Base-by-base conservation (phyloP, 345 rosid genomes). In the Corchorus capsularis region DNA sequence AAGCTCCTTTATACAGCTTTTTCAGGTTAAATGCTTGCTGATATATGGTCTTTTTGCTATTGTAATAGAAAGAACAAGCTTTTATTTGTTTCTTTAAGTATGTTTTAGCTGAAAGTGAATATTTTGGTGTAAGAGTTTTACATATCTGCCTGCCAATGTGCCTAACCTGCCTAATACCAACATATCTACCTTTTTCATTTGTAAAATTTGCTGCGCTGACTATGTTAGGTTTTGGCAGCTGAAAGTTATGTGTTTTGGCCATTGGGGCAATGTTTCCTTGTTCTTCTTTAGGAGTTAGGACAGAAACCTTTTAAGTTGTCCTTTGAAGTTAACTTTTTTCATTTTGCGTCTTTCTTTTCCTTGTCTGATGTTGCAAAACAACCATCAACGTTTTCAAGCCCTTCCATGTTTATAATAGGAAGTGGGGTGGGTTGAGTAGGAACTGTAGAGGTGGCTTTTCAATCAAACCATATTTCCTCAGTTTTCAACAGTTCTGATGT, bases 11-110 rank as follows among this genome's bases (percentile, higher is more conserved):
- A 19, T 45, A 4, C 34, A 34, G 8, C 56, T 8, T 69, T 69
- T 69, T 17, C 14, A 34, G 45, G 60, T 16, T 34, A 69, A 69
- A 34, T 53, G 20, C 73, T 69, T 69, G 16, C 5, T 52, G 60
- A 34, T 19, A n/a, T 41, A 41, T 41, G 15, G 49, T 64, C 27
- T 39, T 64, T 14, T 6, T 27, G 8, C 39, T 60, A 60, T 12
- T 12, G 27, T 61, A 37, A 2, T 34, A 4, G 41, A 17, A 45
- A 45, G 47, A 45, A 8, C 8, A 45, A 1, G 10, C 47, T 6
- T 45, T 9, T 17, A n/a, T 4, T 39, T 39, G 43, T 39, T 39
- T 45, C 9, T 45, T 45, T 45, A 45, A 35, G 22, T 2, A 8
- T 19, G 5, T 19, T 19, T n/a, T 41, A 9, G 15, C 17, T 14